Evolutionary conservation across 1,139 yeast genomes (phyloP).

Genomic region (Geotrichum siamense): DNA sequence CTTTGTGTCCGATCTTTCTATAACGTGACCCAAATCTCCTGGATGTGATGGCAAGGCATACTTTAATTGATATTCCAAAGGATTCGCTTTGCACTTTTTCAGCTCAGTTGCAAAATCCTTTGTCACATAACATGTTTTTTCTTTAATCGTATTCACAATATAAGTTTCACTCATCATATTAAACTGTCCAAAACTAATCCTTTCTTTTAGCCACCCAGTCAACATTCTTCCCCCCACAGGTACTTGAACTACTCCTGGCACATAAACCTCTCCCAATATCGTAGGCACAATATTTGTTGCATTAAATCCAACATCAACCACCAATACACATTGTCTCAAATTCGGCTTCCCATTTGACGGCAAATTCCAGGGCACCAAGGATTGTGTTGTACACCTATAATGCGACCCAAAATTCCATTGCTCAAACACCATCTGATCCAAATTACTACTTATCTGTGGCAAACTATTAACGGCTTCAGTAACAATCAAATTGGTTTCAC

Average conservation of each 20-base stretch:
- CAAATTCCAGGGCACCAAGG: conserved; percentile 65
- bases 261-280: conserved; percentile 66
- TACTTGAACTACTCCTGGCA: conserved; percentile 68
- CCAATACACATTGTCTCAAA: conserved; percentile 58
- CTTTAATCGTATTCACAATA: conserved; percentile 78
- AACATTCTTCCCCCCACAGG: conserved; percentile 81
- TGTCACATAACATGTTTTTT: conserved; percentile 69
- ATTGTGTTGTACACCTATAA: conserved; percentile 56
- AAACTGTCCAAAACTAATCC: conserved; percentile 84
- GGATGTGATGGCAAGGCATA: conserved; percentile 19
- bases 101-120: conserved; percentile 55
- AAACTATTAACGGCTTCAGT: conserved; percentile 79
- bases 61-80: conserved; percentile 7
- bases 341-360: conserved; percentile 18
- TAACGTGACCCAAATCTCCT: conserved; percentile 17
- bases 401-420: conserved; percentile 76
- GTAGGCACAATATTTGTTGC: conserved; percentile 87
- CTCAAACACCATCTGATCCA: conserved; percentile 90
- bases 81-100: conserved; percentile 26
- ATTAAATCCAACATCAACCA: conserved; percentile 82
- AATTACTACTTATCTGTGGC: conserved; percentile 74
- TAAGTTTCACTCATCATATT: conserved; percentile 89
- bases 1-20: conserved; percentile 20
- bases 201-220: conserved; percentile 75
- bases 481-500: conserved; percentile 47